Base-by-base conservation (phyloP, 139 green algal species). In the Eudorina sp. region DNA sequence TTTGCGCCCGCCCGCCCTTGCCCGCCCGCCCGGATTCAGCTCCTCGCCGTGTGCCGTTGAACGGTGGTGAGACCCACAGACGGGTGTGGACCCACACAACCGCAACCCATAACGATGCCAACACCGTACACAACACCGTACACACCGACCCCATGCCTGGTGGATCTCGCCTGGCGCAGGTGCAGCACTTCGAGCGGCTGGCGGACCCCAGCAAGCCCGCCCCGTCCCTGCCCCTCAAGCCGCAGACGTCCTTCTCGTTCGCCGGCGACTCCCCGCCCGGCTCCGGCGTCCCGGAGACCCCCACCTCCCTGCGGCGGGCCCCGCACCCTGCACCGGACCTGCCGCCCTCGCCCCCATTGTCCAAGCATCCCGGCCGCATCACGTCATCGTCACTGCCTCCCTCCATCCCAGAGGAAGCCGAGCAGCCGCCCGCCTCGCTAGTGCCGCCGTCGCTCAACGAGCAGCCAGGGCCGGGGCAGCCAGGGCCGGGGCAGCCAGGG, bases 121-220 rank as follows among this genome's bases (percentile, higher is more conserved):
- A n/a, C n/a, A n/a, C n/a, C n/a, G n/a, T n/a, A n/a, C n/a, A n/a
- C n/a, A n/a, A n/a, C n/a, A n/a, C n/a, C n/a, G n/a, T n/a, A n/a
- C n/a, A n/a, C n/a, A n/a, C n/a, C n/a, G n/a, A n/a, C n/a, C n/a
- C n/a, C n/a, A n/a, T n/a, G n/a, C n/a, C n/a, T n/a, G n/a, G n/a
- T n/a, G n/a, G n/a, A n/a, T n/a, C n/a, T n/a, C n/a, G n/a, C n/a
- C n/a, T n/a, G n/a, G 62, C 31, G 70, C 70, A 89, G 85, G 74
- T 89, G 18, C 53, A 85, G 73, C 72, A 90, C 43, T 90, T 83
- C 34, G 86, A 90, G 86, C 86, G 78, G 38, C 1, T 84, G 53
- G 76, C 36, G 0, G 74, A 38, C n/a, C 66, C 53, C n/a, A 43
- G 38, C 73, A 29, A 45, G 27, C 64, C 64, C n/a, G n/a, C n/a